Evolutionary conservation across 768 basidiomycete genomes (phyloP).

Genomic region (Termitomyces sp.): DNA sequence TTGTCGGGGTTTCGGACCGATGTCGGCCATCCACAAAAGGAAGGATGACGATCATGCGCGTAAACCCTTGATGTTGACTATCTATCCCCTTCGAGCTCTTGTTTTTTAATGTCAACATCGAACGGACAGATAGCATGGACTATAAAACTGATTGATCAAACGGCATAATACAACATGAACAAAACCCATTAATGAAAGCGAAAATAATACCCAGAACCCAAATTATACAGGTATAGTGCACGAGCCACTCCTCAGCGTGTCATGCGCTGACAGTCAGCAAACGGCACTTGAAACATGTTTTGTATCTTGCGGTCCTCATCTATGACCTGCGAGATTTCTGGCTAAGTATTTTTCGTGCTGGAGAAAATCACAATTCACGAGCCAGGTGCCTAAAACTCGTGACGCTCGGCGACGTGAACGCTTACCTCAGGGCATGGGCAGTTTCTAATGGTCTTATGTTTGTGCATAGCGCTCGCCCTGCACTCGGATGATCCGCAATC

Average conservation of each 20-base stretch:
- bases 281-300: conserved; percentile 42
- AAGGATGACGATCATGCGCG: neutral
- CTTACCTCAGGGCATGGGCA: conserved; percentile 38
- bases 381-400: neutral
- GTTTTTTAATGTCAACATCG: neutral
- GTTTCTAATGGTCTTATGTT: conserved; percentile 37
- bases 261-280: conserved; percentile 34
- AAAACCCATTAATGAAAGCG: conserved; percentile 10
- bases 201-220: conserved; percentile 2
- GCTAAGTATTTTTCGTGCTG: neutral
- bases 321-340: conserved; percentile 26
- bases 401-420: neutral
- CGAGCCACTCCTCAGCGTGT: conserved; percentile 23
- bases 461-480: conserved; percentile 36
- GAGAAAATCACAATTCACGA: neutral
- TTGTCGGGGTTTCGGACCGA: neutral
- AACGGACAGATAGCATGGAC: neutral
- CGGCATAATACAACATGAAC: conserved; percentile 5
- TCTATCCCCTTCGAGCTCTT: neutral
- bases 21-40: neutral
- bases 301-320: conserved; percentile 38
- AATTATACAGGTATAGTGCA: neutral
- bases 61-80: neutral
- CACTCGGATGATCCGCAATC: conserved; percentile 35
- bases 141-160: neutral